Conservation (phyloP, 2,329 filamentous ascomycete species). For the Colletotrichum sp. region DNA sequence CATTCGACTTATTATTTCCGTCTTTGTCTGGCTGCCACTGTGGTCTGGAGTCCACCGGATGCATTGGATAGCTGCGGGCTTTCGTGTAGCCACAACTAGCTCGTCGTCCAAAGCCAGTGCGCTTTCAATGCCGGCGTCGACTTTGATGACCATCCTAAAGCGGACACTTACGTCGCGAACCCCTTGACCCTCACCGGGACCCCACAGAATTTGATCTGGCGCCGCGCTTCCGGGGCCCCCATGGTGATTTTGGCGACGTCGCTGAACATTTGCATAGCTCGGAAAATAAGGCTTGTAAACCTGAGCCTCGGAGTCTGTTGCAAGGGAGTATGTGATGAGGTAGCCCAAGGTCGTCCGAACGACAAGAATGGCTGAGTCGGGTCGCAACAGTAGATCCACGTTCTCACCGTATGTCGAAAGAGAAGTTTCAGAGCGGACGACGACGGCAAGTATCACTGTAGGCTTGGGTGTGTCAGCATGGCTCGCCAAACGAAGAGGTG, state of each 20-base stretch:
- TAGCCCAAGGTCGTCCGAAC: conserved; percentile 86
- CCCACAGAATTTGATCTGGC: conserved; percentile 70
- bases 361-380: conserved; percentile 90
- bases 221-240: conserved; percentile 58
- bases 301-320: conserved; percentile 79
- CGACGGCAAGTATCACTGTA: conserved; percentile 83
- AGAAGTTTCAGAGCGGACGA: conserved; percentile 82
- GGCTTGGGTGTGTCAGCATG: conserved; percentile 58
- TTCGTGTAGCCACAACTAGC: conserved; percentile 86
- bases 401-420: conserved; percentile 85
- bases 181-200: conserved; percentile 81
- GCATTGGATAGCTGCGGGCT: conserved; percentile 94
- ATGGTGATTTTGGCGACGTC: conserved; percentile 65
- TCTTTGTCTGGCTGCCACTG: conserved; percentile 83
- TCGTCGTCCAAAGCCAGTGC: conserved; percentile 92
- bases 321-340: conserved; percentile 92
- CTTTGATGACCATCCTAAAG: conserved; percentile 97
- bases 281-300: conserved; percentile 86
- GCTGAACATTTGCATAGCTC: conserved; percentile 67
- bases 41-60: conserved; percentile 92
- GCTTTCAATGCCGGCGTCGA: conserved; percentile 91
- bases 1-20: conserved; percentile 88
- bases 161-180: conserved; percentile 87
- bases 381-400: conserved; percentile 81
- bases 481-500: background rate